Conservation (phyloP, 2,329 filamentous ascomycete species). For the Ceratocystis albifundus region DNA sequence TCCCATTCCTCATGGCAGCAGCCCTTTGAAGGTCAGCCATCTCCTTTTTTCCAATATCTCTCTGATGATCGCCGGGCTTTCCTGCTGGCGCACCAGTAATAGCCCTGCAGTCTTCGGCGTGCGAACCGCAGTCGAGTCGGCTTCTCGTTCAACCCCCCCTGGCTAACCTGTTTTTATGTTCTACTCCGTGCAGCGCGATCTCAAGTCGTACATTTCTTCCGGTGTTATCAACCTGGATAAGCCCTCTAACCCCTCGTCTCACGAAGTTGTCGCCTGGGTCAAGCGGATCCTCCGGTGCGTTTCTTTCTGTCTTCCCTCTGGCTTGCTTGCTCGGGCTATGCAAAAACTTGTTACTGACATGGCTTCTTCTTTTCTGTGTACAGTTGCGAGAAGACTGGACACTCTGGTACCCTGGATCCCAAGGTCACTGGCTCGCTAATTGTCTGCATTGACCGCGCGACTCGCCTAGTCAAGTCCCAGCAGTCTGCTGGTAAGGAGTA, state of each 20-base stretch:
- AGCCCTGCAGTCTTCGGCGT: not conserved
- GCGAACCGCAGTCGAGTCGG: not conserved
- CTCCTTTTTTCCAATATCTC: not conserved
- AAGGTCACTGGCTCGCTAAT: conserved; percentile 96
- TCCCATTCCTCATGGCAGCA: conserved; percentile 85
- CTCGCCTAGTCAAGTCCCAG: conserved; percentile 95
- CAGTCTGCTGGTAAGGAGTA: conserved; percentile 99
- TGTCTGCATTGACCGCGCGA: conserved; percentile 91
- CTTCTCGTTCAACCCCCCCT: not conserved
- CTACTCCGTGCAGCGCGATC: conserved; percentile 48
- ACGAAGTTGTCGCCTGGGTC: conserved; percentile 98
- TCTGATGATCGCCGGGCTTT: too few species aligned
- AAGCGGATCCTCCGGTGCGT: conserved; percentile 85
- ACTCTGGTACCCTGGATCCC: conserved; percentile 95
- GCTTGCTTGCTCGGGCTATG: not conserved
- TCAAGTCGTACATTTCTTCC: conserved; percentile 93
- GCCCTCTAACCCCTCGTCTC: conserved; percentile 91
- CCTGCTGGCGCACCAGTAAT: too few species aligned
- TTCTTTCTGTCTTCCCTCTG: conserved; percentile 20
- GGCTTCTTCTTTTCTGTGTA: conserved; percentile 9
- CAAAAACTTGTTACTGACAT: conserved; percentile 4
- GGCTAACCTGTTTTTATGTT: not conserved
- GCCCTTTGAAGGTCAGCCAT: conserved; percentile 53
- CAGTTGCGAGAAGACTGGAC: conserved; percentile 76
- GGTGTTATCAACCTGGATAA: conserved; percentile 85